Evolutionary conservation across 2,329 filamentous ascomycete species (phyloP).

Genomic region (Aspergillus persii): DNA sequence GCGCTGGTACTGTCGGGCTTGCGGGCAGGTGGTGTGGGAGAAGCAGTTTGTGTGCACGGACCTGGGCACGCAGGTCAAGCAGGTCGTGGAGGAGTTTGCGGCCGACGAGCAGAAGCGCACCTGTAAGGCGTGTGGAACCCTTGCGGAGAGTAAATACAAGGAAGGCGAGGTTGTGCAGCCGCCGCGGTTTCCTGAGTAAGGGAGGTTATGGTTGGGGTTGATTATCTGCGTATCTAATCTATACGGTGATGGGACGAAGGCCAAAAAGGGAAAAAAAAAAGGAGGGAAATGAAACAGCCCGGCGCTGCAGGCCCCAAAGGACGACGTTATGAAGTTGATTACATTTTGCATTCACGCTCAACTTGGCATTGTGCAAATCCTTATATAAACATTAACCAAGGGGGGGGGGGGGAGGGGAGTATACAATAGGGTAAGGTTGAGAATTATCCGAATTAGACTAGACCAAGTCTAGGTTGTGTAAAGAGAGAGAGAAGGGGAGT

Average conservation of each 20-base stretch:
- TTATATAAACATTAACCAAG: not conserved
- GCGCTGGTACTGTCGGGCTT: slow-evolving; percentile 84
- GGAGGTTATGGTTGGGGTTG: not conserved
- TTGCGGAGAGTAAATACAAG: slow-evolving; percentile 59
- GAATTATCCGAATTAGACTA: not conserved
- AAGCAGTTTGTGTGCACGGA: slow-evolving; percentile 84
- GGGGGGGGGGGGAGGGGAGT: too few relatives aligned
- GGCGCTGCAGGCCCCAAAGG: not conserved
- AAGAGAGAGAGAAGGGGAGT: not conserved
- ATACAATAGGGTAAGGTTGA: not conserved
- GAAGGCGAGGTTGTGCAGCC: slow-evolving; percentile 46
- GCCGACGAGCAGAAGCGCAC: slow-evolving; percentile 66
- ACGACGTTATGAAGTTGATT: not conserved
- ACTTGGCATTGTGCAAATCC: not conserved
- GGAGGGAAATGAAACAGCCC: too few relatives aligned
- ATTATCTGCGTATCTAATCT: not conserved
- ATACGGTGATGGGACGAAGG: not conserved
- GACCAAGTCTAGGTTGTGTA: not conserved
- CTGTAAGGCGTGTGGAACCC: slow-evolving; percentile 71
- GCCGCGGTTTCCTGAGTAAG: slow-evolving; percentile 35
- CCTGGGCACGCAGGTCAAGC: slow-evolving; percentile 91
- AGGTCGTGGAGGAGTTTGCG: slow-evolving; percentile 79
- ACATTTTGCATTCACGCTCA: not conserved
- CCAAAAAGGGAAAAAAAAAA: too few relatives aligned
- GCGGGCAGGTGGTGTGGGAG: slow-evolving; percentile 75